A percentile compares a stretch with the other conserved stretches of the same genome.
Conservation (phyloP, 2,329 filamentous ascomycete genomes). For the Chaetomium sp. region DNA sequence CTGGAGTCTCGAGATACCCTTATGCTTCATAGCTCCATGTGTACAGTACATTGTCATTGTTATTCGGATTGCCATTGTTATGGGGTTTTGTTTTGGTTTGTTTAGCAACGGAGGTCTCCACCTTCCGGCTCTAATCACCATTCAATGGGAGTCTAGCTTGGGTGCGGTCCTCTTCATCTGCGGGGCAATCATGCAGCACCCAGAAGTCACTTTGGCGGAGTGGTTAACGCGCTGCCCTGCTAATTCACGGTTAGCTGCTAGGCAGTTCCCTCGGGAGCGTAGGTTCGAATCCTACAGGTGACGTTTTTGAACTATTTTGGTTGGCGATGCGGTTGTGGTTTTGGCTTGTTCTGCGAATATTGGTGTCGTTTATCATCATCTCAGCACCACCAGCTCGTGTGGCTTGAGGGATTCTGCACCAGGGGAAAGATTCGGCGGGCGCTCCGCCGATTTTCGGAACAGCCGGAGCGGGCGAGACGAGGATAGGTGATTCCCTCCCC, state of each 20-base stretch:
- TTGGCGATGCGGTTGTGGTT: background rate
- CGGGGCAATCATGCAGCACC: background rate
- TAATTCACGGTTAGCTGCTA: conserved; percentile 12
- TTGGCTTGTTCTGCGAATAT: background rate
- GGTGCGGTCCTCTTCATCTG: background rate
- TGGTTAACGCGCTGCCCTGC: conserved; percentile 23
- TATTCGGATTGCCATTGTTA: too few relatives aligned
- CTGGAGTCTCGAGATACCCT: too few relatives aligned
- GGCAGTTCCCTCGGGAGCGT: conserved; percentile 21
- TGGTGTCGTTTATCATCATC: background rate
- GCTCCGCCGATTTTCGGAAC: too few relatives aligned
- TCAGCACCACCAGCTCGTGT: background rate
- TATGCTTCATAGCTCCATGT: too few relatives aligned
- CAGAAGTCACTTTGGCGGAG: conserved; percentile 20
- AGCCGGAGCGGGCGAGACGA: too few relatives aligned
- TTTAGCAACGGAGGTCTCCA: too few relatives aligned
- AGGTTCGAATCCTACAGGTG: conserved; percentile 23
- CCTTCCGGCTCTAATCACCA: background rate
- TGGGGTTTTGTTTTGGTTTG: too few relatives aligned
- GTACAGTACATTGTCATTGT: too few relatives aligned
- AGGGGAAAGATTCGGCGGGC: too few relatives aligned
- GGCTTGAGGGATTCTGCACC: too few relatives aligned
- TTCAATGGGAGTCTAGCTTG: background rate
- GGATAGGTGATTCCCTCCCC: too few relatives aligned
- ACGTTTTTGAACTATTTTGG: conserved; percentile 9